Percentiles rank a stretch among this genome's conserved stretches.
phyloP scores from a whole-genome alignment of 495 filamentous ascomycete genomes.

The Gamarada debralockiae region DNA sequence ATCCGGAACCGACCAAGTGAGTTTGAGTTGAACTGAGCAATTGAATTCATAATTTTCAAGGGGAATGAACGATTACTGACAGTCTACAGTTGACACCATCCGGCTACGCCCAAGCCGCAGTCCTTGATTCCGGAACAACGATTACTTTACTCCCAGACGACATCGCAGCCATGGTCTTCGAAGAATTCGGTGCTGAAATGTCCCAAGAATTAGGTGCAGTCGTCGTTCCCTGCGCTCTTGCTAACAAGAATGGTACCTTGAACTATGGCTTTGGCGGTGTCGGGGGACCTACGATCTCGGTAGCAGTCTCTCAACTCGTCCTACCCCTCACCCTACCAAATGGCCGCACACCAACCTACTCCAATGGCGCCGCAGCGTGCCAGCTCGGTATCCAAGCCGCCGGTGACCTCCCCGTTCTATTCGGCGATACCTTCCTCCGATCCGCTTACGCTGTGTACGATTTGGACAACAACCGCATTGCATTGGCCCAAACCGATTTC shows the following conservation, averaged over 20 bases:
- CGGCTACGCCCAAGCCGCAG: conserved; percentile 56
- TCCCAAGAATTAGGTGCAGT: conserved; percentile 42
- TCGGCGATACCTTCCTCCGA: conserved; percentile 95
- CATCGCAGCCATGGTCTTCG: conserved; percentile 60
- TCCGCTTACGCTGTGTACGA: conserved; percentile 96
- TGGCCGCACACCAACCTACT: conserved; percentile 45
- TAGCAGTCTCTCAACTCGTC: conserved; percentile 74
- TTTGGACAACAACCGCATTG: conserved; percentile 82
- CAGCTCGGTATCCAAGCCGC: conserved; percentile 75
- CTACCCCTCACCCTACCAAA: conserved; percentile 52
- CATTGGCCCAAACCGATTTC: conserved; percentile 81
- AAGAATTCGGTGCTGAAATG: conserved; percentile 62
- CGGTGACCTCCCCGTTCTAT: conserved; percentile 53
- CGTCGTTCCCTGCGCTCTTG: conserved; percentile 68
- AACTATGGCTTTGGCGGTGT: conserved; percentile 70
- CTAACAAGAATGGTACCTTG: conserved; percentile 56
- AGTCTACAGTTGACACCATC: conserved; percentile 36
- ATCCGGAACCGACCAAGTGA: conserved; percentile 39
- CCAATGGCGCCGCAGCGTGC: conserved; percentile 58
- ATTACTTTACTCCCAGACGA: conserved; percentile 79
- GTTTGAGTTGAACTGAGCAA: too few relatives aligned
- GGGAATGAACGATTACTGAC: too few relatives aligned
- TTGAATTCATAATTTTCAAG: too few relatives aligned
- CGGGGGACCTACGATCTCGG: conserved; percentile 59
- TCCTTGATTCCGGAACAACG: conserved; percentile 88